A percentile compares a stretch with the other conserved stretches of the same genome.
Conservation (phyloP, 371 early-diverging fungal genomes). For the Mucor racemosus region DNA sequence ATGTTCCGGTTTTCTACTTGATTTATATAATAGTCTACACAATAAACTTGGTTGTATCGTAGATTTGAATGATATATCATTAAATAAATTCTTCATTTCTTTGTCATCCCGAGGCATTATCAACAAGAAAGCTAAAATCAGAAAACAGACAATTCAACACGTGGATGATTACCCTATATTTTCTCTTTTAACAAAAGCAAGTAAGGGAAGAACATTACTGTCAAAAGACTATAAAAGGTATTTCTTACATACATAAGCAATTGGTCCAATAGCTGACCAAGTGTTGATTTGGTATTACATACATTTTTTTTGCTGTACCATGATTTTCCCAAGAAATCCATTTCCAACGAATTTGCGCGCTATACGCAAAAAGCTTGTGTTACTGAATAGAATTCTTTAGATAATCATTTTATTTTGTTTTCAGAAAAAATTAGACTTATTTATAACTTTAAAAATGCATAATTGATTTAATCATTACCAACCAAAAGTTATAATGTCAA, state of each 20-base stretch:
- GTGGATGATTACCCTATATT: background rate
- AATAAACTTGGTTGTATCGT: background rate
- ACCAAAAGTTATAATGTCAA: background rate
- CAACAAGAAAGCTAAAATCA: background rate
- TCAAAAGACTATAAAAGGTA: slow-evolving; percentile 2
- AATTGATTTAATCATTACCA: background rate
- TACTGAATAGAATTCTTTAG: background rate
- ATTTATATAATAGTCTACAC: background rate
- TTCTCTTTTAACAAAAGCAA: background rate
- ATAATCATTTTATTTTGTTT: background rate
- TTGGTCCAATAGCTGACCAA: background rate
- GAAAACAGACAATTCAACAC: background rate
- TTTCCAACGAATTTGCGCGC: background rate
- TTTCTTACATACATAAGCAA: background rate
- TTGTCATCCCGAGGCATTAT: slow-evolving; percentile 4
- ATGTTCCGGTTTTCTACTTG: background rate
- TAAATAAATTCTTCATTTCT: background rate
- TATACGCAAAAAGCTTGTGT: background rate
- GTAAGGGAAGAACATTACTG: background rate
- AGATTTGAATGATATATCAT: background rate
- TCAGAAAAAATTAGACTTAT: background rate
- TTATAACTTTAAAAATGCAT: background rate
- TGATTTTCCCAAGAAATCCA: background rate
- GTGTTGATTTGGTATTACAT: background rate
- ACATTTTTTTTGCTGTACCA: background rate